Evolutionary conservation across 306 rosid genomes (phyloP), one percentile per base, ranked within the genome.

Genomic region (Glycine latifolia): DNA sequence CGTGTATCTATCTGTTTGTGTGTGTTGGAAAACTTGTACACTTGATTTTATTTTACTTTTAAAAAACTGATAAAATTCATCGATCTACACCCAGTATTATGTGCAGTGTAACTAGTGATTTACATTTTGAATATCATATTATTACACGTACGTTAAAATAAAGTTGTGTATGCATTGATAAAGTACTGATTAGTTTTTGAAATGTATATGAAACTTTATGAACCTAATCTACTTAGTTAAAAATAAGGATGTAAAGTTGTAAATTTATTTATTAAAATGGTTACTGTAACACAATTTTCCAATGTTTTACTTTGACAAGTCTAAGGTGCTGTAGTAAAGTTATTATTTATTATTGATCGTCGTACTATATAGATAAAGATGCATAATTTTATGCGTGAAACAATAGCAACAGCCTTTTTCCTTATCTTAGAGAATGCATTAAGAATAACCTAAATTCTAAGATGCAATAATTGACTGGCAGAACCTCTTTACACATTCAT

Each of bases 371-470:
- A 3, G 62, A 81, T 81, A 77, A 78, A 59, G 75, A 65, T 66
- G 80, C 74, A 74, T 52, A 47, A 86, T 80, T 76, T 77, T 82
- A 84, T 76, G 86, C 79, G 60, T 86, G 76, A 86, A 74, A 50
- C n/a, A 48, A 11, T 68, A 11, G 66, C 37, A 75, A 75, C 76
- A 55, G 47, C 10, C 67, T 53, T 39, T 35, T 85, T 52, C 35
- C 79, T 85, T 76, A 53, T 63, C 62, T 44, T 54, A 63, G 52
- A 61, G 59, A 53, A 33, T 63, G 78, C 12, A 54, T 78, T 33
- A 41, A 76, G 6, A 14, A 37, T 56, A 10, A 47, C 75, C 33
- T 74, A 67, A 63, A 63, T 71, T 79, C 52, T n/a, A 44, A 35
- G 63, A 35, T 82, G 17, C 76, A 79, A 86, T 86, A 53, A 86